Base-by-base conservation (phyloP, 345 rosid genomes). In the Aethionema arabicum region DNA sequence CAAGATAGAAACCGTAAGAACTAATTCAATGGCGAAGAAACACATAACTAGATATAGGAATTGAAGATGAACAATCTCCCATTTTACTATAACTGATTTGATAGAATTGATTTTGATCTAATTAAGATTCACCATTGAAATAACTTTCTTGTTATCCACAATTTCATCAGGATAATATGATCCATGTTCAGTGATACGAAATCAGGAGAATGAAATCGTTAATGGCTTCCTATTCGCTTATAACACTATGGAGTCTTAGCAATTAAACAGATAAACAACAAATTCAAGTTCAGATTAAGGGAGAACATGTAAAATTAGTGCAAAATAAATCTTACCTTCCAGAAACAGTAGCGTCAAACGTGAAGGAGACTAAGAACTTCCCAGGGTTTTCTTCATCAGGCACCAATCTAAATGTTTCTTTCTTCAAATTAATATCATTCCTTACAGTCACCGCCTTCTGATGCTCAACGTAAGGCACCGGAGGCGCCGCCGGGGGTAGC, bases 341-440 rank as follows among this genome's bases (percentile, higher is more conserved):
- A 41, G 76, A 54, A 50, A 79, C 87, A 56, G 83, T 77, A 43
- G 98, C 98, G 66, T 91, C 88, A 65, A 91, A 91, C 21, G 79
- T 79, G 81, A 91, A 91, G 14, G 88, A 53, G 69, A 88, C 78
- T 54, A 91, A 71, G 30, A 75, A 80, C 55, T 61, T 76, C 49
- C 84, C 85, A 32, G 91, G 91, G 75, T 75, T 76, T 32, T 74
- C 74, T 35, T 77, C 87, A 54, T 91, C 96, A 8, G 78, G 67
- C 56, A 69, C 86, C 11, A 91, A 49, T 76, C 66, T 65, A 67
- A 91, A 68, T 21, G 77, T 82, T 54, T 91, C 88, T 78, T 85
- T 87, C 83, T 79, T 85, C 41, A 91, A 31, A 61, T 88, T 88
- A 50, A 91, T 84, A 46, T 81, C 86, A 14, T 84, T 88, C 65